Conservation (phyloP, 768 basidiomycete genomes). For the Royoungia palumana region DNA sequence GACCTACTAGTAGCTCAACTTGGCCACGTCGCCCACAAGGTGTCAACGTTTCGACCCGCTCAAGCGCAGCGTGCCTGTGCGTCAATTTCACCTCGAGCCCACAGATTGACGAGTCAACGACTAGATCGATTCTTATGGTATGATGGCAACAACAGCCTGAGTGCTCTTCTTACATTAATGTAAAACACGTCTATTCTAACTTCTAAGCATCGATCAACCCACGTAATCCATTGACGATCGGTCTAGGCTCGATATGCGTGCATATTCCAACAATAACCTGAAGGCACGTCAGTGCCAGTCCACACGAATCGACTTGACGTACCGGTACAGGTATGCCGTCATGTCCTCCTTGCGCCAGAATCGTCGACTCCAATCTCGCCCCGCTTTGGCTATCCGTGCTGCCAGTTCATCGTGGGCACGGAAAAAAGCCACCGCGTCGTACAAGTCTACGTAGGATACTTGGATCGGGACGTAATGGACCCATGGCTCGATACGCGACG, state of each 20-base stretch:
- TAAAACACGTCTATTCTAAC: too few relatives aligned
- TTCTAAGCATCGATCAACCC: neutral
- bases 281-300: neutral
- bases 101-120: too few relatives aligned
- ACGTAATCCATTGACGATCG: slow-evolving; percentile 41
- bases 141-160: too few relatives aligned
- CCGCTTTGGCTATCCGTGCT: slow-evolving; percentile 51
- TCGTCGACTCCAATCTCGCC: slow-evolving; percentile 52
- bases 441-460: slow-evolving; percentile 61
- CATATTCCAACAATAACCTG: slow-evolving; percentile 54
- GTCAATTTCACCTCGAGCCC: too few relatives aligned
- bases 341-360: slow-evolving; percentile 64
- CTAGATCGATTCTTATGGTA: too few relatives aligned
- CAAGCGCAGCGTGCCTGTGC: too few relatives aligned
- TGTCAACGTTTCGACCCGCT: too few relatives aligned
- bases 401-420: slow-evolving; percentile 62
- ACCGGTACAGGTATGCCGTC: slow-evolving; percentile 59
- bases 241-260: slow-evolving; percentile 47
- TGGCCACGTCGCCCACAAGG: too few relatives aligned
- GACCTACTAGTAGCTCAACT: too few relatives aligned
- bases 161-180: too few relatives aligned
- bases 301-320: slow-evolving; percentile 1
- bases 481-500: slow-evolving; percentile 61
- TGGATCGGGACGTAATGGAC: slow-evolving; percentile 73
- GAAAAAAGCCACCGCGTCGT: slow-evolving; percentile 74